These are phyloP conservation scores for Pogostemon cablin DNA, from an alignment of 257 asterid species.

Conservation along the genomic window DNA sequence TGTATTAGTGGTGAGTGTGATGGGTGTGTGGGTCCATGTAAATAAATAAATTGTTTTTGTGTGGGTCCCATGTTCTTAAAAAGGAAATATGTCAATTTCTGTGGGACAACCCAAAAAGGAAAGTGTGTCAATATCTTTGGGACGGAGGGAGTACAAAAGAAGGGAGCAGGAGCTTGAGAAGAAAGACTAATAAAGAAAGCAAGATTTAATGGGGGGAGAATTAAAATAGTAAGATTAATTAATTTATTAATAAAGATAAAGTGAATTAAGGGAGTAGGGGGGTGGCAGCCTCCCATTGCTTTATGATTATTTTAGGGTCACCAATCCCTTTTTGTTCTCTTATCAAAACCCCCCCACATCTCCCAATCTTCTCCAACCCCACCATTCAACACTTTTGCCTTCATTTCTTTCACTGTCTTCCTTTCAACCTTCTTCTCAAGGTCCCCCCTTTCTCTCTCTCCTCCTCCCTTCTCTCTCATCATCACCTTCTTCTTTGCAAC, in stretches of 20 bases:
- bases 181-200: conserved; percentile 41
- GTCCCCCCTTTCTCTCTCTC: conserved; percentile 39
- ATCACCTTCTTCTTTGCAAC: not conserved
- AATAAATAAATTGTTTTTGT: no score
- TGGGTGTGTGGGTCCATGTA: no score
- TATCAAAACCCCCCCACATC: conserved; percentile 44
- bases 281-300: conserved; percentile 45
- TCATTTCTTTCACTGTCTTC: conserved; percentile 36
- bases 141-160: no score
- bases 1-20: no score
- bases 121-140: no score
- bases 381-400: conserved; percentile 31
- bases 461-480: conserved; percentile 28
- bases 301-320: conserved; percentile 28
- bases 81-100: no score
- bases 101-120: no score
- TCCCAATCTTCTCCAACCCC: conserved; percentile 37
- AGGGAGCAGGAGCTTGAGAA: conserved; percentile 40
- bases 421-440: conserved; percentile 46
- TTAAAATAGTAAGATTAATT: conserved; percentile 25
- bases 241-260: conserved; percentile 42
- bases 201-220: conserved; percentile 17
- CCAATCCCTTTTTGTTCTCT: conserved; percentile 62
- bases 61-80: no score
- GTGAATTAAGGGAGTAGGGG: conserved; percentile 35